Evolutionary conservation across 2,329 filamentous ascomycete species (phyloP), one percentile per base, ranked within the genome.

Genomic region (Fusarium aywerte): DNA sequence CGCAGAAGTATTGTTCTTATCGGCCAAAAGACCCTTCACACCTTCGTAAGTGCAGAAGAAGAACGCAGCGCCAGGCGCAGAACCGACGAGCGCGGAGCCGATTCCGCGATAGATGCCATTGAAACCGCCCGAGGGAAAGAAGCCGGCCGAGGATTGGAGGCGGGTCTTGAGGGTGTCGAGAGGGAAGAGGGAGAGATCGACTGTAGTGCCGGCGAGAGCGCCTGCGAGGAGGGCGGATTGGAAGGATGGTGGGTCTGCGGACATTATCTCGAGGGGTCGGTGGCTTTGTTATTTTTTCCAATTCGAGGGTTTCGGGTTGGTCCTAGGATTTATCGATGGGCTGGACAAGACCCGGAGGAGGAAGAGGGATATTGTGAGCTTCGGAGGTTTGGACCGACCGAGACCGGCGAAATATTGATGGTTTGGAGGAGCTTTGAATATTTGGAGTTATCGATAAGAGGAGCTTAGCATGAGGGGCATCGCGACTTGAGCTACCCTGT

Each of bases 151-250:
- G 67, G 93, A 93, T 82, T 99, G 96, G 8, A 99, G 92, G 16
- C 96, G 93, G 40, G 96, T 99, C 82, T 99, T 99, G 76, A 99
- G 90, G 0, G 96, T 99, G 86, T 99, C 96, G 84, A 99, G 93
- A 1, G 96, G 96, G 83, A 92, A 99, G 76, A 99, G 92, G 56
- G 93, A 93, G 75, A 97, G 90, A 86, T 99, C 96, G 79, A 98
- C 96, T 15, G 94, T 97, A 45, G 96, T 96, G 76, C 96, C 96
- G 70, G 96, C 96, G 70, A 97, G 83, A 75, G 90, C 96, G 78
- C 96, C 96, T 71, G 96, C 93, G 84, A 90, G 78, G 73, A 90
- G 87, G 74, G 88, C 86, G 25, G 85, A 84, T 53, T 84, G 83
- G 82, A 88, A 89, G 73, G 83, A 76, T 35, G 81, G 80, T 72